Percentiles rank a stretch among this genome's conserved stretches.
Conservation (phyloP, 331 rosid genomes). For the Acacia pycnantha region DNA sequence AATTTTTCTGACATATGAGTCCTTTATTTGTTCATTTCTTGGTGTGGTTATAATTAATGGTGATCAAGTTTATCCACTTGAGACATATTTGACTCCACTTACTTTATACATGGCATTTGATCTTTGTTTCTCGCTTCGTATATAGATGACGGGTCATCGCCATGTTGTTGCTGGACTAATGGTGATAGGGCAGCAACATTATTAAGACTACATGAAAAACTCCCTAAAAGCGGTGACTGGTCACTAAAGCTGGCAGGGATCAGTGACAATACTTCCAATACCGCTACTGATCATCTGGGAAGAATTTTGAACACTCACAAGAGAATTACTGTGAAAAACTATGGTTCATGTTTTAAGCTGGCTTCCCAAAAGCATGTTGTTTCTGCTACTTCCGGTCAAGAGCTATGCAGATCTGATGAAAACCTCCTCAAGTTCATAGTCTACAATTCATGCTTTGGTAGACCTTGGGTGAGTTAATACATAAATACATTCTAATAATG, state of each 20-base stretch:
- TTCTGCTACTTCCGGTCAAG: conserved; percentile 48
- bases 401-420: conserved; percentile 65
- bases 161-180: conserved; percentile 83
- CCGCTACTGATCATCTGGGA: conserved; percentile 42
- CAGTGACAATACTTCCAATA: conserved; percentile 9
- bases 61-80: conserved; percentile 20
- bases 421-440: conserved; percentile 55
- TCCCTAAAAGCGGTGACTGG: conserved; percentile 36
- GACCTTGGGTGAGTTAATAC: conserved; percentile 66
- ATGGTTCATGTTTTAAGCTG: conserved; percentile 57
- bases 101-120: background rate
- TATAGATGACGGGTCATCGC: conserved; percentile 89
- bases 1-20: background rate
- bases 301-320: conserved; percentile 55
- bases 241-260: conserved; percentile 22
- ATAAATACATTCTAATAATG: conserved; percentile 7
- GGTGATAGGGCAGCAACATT: conserved; percentile 79
- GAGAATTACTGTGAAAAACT: conserved; percentile 61
- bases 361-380: conserved; percentile 59
- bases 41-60: background rate
- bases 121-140: background rate
- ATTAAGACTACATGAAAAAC: conserved; percentile 64
- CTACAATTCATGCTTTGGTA: conserved; percentile 60
- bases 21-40: background rate
- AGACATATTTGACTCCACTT: background rate